Conservation (phyloP, 768 basidiomycete genomes). For the Leccinum uliginosum region DNA sequence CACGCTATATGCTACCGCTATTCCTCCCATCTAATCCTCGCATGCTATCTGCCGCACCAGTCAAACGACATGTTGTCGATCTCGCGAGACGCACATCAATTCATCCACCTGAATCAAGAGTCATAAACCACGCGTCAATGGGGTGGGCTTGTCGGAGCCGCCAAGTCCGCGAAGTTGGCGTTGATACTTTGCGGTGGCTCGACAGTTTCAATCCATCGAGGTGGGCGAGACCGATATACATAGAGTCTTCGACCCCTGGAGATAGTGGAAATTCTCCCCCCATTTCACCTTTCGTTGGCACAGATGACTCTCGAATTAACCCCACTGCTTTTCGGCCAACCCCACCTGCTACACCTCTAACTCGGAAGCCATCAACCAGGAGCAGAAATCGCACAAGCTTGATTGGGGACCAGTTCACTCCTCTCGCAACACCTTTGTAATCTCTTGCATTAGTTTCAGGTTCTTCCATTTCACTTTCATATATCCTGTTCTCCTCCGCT, state of each 20-base stretch:
- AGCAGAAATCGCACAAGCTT: slow-evolving; percentile 52
- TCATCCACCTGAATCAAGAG: slow-evolving; percentile 31
- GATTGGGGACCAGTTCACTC: slow-evolving; percentile 28
- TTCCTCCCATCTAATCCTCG: slow-evolving; percentile 78
- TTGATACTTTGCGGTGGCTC: slow-evolving; percentile 62
- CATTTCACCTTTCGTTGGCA: slow-evolving; percentile 31
- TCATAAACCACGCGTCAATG: slow-evolving; percentile 41
- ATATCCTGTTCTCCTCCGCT: background rate
- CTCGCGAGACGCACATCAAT: slow-evolving; percentile 11
- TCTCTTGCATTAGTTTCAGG: background rate
- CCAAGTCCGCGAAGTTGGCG: slow-evolving; percentile 57
- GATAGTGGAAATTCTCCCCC: slow-evolving; percentile 18
- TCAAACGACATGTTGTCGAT: slow-evolving; percentile 30
- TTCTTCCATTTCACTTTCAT: slow-evolving; percentile 4
- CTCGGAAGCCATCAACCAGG: slow-evolving; percentile 59
- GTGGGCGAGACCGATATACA: slow-evolving; percentile 44
- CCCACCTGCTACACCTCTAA: slow-evolving; percentile 49
- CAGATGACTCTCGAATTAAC: slow-evolving; percentile 32
- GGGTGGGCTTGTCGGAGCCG: slow-evolving; percentile 57
- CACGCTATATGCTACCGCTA: slow-evolving; percentile 88
- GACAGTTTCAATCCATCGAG: slow-evolving; percentile 57
- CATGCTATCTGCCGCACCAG: slow-evolving; percentile 67
- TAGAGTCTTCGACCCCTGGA: slow-evolving; percentile 36
- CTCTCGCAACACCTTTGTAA: slow-evolving; percentile 16
- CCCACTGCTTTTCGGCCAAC: slow-evolving; percentile 31